phyloP scores from a whole-genome alignment of 2,329 filamentous ascomycete species.

The Diplocarpon mali region DNA sequence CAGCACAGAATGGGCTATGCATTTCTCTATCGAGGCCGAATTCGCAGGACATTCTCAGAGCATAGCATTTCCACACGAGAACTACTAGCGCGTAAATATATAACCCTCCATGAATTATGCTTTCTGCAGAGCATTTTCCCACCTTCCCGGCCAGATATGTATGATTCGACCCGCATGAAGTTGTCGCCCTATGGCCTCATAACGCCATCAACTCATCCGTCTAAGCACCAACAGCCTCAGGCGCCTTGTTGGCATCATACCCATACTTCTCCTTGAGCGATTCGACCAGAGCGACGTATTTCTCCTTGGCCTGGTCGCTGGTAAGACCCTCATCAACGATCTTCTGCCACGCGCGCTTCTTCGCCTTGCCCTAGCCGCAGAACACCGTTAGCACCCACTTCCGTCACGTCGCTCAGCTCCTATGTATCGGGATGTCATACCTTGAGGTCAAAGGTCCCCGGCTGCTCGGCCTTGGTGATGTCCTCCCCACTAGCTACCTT shows the following conservation, averaged over 20 bases:
- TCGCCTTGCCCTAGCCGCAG: constrained; percentile 53
- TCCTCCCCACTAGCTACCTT: constrained; percentile 48
- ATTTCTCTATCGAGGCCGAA: too few species aligned
- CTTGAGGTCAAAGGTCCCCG: constrained; percentile 61
- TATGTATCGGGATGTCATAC: constrained; percentile 27
- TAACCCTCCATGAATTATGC: not conserved
- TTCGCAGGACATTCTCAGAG: not conserved
- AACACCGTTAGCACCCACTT: not conserved
- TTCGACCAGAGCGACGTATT: constrained; percentile 66
- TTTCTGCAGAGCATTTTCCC: not conserved
- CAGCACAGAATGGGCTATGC: not conserved
- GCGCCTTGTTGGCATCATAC: constrained; percentile 51
- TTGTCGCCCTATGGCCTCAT: not conserved
- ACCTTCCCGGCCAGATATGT: not conserved
- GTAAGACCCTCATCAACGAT: constrained; percentile 50
- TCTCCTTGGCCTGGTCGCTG: constrained; percentile 57
- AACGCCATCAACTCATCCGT: not conserved
- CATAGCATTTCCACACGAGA: not conserved
- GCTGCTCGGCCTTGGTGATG: constrained; percentile 41
- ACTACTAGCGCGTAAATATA: not conserved
- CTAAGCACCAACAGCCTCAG: constrained; percentile 40
- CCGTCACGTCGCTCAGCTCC: too few species aligned
- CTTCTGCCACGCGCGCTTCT: constrained; percentile 68
- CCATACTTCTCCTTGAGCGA: constrained; percentile 59
- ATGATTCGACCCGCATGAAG: not conserved